A percentile compares a stretch with the other conserved stretches of the same genome.
phyloP scores from a whole-genome alignment of 2,329 filamentous ascomycete genomes.

The Pseudofabraea citricarpa region DNA sequence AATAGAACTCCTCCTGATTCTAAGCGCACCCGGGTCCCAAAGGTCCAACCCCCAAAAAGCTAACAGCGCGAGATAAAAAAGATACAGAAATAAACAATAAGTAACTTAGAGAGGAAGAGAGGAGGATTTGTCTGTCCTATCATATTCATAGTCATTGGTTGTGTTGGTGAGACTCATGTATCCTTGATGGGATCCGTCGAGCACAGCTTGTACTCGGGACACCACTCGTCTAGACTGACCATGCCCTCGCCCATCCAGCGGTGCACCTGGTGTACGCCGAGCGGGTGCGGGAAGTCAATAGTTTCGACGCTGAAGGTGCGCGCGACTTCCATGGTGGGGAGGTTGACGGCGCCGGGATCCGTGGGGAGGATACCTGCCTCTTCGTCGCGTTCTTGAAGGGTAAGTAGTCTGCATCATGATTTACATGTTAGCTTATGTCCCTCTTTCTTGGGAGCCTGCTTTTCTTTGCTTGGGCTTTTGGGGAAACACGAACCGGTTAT shows the following conservation, averaged over 20 bases:
- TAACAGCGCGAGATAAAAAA: too few relatives aligned
- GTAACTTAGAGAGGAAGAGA: too few relatives aligned
- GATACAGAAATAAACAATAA: too few relatives aligned
- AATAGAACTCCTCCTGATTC: too few relatives aligned
- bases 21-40: too few relatives aligned
- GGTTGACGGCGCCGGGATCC: conserved; percentile 18
- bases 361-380: conserved; percentile 13
- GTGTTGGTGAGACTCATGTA: too few relatives aligned
- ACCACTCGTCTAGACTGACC: conserved; percentile 17
- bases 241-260: conserved; percentile 13
- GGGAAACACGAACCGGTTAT: conserved; percentile 20
- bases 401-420: conserved; percentile 11
- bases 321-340: conserved; percentile 23
- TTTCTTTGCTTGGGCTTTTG: too few relatives aligned
- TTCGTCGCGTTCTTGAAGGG: conserved; percentile 16
- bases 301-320: conserved; percentile 26
- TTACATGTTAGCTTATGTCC: too few relatives aligned
- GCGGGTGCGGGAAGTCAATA: conserved; percentile 25
- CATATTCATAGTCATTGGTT: too few relatives aligned
- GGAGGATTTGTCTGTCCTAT: too few relatives aligned
- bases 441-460: too few relatives aligned
- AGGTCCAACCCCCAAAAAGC: too few relatives aligned
- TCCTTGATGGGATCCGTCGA: conserved; percentile 8
- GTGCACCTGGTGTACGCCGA: conserved; percentile 27
- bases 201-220: conserved; percentile 21